Conservation (phyloP, 2,329 filamentous ascomycete species). For the Leptosphaerulina australis region DNA sequence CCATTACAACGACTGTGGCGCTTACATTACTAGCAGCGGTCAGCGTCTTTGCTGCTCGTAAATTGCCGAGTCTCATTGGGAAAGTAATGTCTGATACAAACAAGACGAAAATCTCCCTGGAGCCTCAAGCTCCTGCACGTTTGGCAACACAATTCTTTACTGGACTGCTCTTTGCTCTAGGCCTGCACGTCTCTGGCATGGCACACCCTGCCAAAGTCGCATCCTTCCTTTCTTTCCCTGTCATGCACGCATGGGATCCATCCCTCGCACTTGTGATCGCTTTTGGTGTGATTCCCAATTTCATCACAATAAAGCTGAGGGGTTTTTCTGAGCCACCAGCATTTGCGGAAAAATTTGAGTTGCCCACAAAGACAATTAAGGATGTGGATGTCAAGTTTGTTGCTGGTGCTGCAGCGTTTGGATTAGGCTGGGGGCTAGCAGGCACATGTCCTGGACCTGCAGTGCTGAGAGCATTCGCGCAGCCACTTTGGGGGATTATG, state of each 20-base stretch:
- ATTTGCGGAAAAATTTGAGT: slow-evolving; percentile 50
- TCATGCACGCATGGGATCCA: slow-evolving; percentile 55
- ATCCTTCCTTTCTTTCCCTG: slow-evolving; percentile 56
- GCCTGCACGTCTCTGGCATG: slow-evolving; percentile 60
- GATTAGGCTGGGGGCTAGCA: slow-evolving; percentile 58
- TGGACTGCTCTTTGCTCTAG: slow-evolving; percentile 59
- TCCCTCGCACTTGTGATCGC: slow-evolving; percentile 57
- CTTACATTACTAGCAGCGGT: slow-evolving; percentile 45
- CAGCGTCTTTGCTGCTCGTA: slow-evolving; percentile 32
- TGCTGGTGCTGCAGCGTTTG: slow-evolving; percentile 56
- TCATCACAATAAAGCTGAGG: slow-evolving; percentile 41
- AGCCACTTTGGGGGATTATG: slow-evolving; percentile 56
- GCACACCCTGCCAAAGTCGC: slow-evolving; percentile 57
- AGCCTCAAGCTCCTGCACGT: slow-evolving; percentile 31
- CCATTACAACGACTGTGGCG: slow-evolving; percentile 34
- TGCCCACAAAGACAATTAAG: slow-evolving; percentile 53
- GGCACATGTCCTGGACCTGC: slow-evolving; percentile 61
- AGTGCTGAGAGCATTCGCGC: slow-evolving; percentile 53
- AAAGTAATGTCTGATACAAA: slow-evolving; percentile 1
- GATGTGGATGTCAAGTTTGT: slow-evolving; percentile 59
- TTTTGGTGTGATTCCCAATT: slow-evolving; percentile 57
- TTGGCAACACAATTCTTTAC: slow-evolving; percentile 52
- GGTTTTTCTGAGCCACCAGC: slow-evolving; percentile 47
- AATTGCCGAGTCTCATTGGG: slow-evolving; percentile 32
- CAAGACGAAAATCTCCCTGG: not conserved